phyloP scores from a whole-genome alignment of 2,329 filamentous ascomycete species.

The Colletotrichum sp. region DNA sequence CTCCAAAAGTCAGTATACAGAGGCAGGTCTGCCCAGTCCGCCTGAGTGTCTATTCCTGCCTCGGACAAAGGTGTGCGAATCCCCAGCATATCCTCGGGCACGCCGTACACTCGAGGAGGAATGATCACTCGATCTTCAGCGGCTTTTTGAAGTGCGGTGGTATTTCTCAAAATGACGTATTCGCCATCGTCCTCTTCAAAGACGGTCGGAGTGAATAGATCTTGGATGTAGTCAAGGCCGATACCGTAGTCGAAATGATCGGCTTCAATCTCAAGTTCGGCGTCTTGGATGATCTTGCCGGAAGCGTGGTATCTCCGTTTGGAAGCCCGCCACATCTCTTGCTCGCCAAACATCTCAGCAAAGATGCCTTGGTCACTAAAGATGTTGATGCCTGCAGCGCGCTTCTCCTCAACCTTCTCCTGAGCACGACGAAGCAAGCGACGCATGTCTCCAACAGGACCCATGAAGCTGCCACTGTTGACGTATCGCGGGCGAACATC shows the following conservation, averaged over 20 bases:
- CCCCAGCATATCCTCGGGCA: slow-evolving; percentile 26
- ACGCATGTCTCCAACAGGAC: slow-evolving; percentile 30
- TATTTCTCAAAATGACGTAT: slow-evolving; percentile 26
- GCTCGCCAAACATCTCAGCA: slow-evolving; percentile 34
- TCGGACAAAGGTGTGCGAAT: background rate
- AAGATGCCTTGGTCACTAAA: slow-evolving; percentile 36
- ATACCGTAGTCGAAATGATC: slow-evolving; percentile 28
- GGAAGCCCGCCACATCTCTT: slow-evolving; percentile 22
- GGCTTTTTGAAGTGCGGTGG: slow-evolving; percentile 16
- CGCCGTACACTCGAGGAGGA: slow-evolving; percentile 25
- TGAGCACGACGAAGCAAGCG: slow-evolving; percentile 25
- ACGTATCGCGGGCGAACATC: slow-evolving; percentile 31
- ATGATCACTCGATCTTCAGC: slow-evolving; percentile 25
- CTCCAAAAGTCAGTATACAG: slow-evolving; percentile 29
- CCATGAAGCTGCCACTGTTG: slow-evolving; percentile 35
- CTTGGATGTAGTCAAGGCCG: slow-evolving; percentile 32
- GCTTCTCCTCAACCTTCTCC: slow-evolving; percentile 28
- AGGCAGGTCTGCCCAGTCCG: slow-evolving; percentile 13
- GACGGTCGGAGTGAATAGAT: slow-evolving; percentile 33
- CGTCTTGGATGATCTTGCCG: background rate
- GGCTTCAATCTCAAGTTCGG: background rate
- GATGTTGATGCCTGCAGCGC: slow-evolving; percentile 16
- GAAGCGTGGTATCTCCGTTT: background rate
- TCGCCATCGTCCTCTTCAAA: slow-evolving; percentile 31
- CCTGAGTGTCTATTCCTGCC: background rate